Evolutionary conservation across 164 flowering plant species (phyloP).

Genomic region (Tetrastigma voinierianum): DNA sequence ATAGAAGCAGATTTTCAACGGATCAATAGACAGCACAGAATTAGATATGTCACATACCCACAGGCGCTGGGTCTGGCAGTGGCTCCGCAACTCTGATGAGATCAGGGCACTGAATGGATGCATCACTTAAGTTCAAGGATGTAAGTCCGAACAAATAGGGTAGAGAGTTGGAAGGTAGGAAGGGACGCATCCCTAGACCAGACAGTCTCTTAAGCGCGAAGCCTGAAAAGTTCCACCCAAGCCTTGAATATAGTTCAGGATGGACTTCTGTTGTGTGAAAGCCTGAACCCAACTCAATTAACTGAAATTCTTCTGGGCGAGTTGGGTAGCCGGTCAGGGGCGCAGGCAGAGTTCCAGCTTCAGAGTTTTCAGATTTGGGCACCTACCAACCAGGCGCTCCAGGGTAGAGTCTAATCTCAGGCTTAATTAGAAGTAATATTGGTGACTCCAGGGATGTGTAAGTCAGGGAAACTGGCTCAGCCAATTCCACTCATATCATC

Average conservation of each 20-base stretch:
- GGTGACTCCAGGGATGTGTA: slow-evolving; percentile 75
- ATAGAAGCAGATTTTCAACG: neutral
- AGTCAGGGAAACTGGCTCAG: slow-evolving; percentile 79
- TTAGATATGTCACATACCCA: slow-evolving; percentile 49
- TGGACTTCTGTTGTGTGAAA: slow-evolving; percentile 56
- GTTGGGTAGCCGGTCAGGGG: slow-evolving; percentile 69
- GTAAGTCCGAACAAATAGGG: slow-evolving; percentile 64
- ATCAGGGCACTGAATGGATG: slow-evolving; percentile 54
- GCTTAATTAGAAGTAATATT: slow-evolving; percentile 65
- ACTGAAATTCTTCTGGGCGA: slow-evolving; percentile 69
- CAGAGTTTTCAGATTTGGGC: slow-evolving; percentile 70
- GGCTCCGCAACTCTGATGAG: slow-evolving; percentile 60
- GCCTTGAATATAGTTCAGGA: slow-evolving; percentile 53
- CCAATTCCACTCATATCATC: slow-evolving; percentile 84
- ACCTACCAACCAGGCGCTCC: slow-evolving; percentile 78
- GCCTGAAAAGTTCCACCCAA: slow-evolving; percentile 53
- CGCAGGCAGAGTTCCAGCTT: slow-evolving; percentile 69
- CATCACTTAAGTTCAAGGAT: slow-evolving; percentile 76
- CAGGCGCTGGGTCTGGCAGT: slow-evolving; percentile 63
- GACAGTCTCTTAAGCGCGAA: slow-evolving; percentile 75
- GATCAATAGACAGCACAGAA: no score
- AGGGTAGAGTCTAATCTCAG: slow-evolving; percentile 70
- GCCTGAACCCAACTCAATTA: slow-evolving; percentile 86
- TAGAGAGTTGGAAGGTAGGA: slow-evolving; percentile 59
- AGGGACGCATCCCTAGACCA: slow-evolving; percentile 83